Evolutionary conservation across 1,284 basidiomycete species (phyloP), one percentile per base, ranked within the genome.

Genomic region (Coniophora puteana): DNA sequence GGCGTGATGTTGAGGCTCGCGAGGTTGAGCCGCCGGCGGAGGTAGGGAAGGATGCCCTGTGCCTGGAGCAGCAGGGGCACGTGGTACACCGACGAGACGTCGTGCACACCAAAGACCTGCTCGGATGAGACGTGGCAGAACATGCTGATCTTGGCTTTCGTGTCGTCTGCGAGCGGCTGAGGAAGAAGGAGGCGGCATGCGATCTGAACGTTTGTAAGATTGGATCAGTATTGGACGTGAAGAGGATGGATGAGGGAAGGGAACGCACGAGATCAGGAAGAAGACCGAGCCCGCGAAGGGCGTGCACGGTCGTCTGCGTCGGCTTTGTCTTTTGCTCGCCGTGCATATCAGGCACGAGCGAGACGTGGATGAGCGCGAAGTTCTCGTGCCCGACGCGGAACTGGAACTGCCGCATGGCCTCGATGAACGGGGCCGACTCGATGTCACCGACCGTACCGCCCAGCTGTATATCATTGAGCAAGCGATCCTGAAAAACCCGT

Each of bases 301-400:
- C 94, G 51, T 96, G 89, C 14, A 99, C 88, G 29, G 93, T 95
- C 13, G 95, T 96, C 64, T 99, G 95, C 0, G 95, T 99, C 3
- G 95, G 95, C 65, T 99, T 99, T 7, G 95, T 99, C 70, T 99
- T 99, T 59, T 98, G 95, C 64, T 99, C 95, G 41, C 96, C 95
- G 44, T 96, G 92, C 71, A 99, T 91, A 53, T 97, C 90, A 13
- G 95, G 95, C 6, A 99, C 93, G 27, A 99, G 82, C n/a, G 91
- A 94, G 45, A 99, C 95, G 57, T 98, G 95, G 50, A 99, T 89
- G 40, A 98, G 79, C 1, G 95, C 95, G 66, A 99, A 99, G 69
- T 99, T 98, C 47, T 94, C 90, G 57, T 90, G 81, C 17, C 95
- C 95, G 21, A 99, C 95, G 43, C 96, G 85, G 76, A 99, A 99